Conservation (phyloP, 78 protist species). For the Cavenderia fasciculata region DNA sequence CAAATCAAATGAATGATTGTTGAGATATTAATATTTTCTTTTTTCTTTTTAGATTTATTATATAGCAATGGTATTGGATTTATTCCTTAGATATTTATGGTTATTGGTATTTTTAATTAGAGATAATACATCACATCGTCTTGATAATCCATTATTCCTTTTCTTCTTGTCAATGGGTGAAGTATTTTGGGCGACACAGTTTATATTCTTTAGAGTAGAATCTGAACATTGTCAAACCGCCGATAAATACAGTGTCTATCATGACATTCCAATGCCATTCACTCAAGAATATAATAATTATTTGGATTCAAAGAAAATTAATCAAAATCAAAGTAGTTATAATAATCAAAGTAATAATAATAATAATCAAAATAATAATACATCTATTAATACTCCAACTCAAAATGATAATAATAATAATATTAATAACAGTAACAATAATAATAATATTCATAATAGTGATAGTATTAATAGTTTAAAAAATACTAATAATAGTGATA, state of each 20-base stretch:
- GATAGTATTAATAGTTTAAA: too few relatives aligned
- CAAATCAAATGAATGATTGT: too few relatives aligned
- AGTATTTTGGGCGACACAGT: conserved; percentile 62
- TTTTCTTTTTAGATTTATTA: conserved; percentile 68
- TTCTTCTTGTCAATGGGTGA: conserved; percentile 63
- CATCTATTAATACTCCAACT: too few relatives aligned
- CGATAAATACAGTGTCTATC: conserved; percentile 20
- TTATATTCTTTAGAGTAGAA: conserved; percentile 68
- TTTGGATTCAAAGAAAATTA: neutral
- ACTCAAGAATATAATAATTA: conserved; percentile 11
- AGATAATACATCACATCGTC: conserved; percentile 35
- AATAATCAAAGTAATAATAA: too few relatives aligned
- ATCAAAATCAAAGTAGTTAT: too few relatives aligned
- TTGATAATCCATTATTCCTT: conserved; percentile 53
- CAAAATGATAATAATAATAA: too few relatives aligned
- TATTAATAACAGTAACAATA: too few relatives aligned
- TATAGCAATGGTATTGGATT: conserved; percentile 24
- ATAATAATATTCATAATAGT: too few relatives aligned
- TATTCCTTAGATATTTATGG: conserved; percentile 52
- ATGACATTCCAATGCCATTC: conserved; percentile 58
- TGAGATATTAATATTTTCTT: too few relatives aligned
- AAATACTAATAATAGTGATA: too few relatives aligned
- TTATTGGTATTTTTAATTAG: conserved; percentile 45
- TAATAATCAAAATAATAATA: too few relatives aligned
- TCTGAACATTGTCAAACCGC: conserved; percentile 28